Base-by-base conservation (phyloP, 129 eudicot species). In the Centella asiatica region DNA sequence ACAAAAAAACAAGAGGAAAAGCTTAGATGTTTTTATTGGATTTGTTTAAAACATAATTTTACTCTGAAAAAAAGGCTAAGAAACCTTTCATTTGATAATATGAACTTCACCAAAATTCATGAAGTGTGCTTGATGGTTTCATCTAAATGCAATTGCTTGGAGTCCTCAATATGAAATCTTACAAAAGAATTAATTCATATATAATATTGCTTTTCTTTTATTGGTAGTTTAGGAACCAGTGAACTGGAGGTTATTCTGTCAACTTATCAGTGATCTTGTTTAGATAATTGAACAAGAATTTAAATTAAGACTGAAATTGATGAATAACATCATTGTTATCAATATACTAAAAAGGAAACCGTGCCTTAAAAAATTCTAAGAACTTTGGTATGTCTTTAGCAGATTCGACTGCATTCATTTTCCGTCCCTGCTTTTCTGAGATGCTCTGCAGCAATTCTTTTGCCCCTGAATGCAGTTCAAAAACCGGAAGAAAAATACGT, bases 361-460 rank as follows among this genome's bases (percentile, higher is more conserved):
- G 68, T 84, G 62, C 98, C 95, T 87, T 81, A 46, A 87, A 92
- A 65, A 72, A 66, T 4, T 81, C 78, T 48, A 87, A 69, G 57
- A 92, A 92, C 52, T 72, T 68, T 8, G 85, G 87, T 75, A 92
- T 92, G 57, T 92, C 90, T 68, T 84, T 76, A 6, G 83, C 88
- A 67, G 98, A 92, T 64, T 92, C 95, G 46, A 45, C 66, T 44
- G 95, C 77, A 67, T 82, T 81, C 98, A 92, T 87, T 82, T 92
- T 92, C 76, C 60, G 81, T 52, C 98, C 98, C 74, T 92, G 98
- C 45, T 80, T 92, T 70, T 84, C 98, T 15, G 98, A 92, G 58
- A 92, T 74, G 71, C 76, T 81, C 71, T 87, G 96, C 62, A 92
- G 68, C 57, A 87, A 71, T 54, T 92, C 98, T 70, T 84, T 92